Evolutionary conservation across 1,139 yeast species (phyloP), one percentile per base, ranked within the genome.

Genomic region (Zygoascus meyerae): DNA sequence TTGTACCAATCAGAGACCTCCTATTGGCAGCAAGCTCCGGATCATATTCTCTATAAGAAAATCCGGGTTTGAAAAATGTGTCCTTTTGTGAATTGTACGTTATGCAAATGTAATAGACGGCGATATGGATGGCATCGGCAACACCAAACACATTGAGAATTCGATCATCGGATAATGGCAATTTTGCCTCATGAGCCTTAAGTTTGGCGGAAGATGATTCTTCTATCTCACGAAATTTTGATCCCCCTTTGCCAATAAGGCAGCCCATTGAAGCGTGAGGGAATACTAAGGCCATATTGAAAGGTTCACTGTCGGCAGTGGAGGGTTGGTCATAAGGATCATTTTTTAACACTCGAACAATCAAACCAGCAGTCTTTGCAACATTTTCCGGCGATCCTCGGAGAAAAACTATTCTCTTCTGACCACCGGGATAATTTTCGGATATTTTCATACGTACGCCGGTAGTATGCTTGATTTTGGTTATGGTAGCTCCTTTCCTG

Each of bases 101-200:
- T 61, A 80, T 82, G 2, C 85, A 79, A 48, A 86, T 74, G 60
- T 83, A 83, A 62, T 81, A 85, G 1, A 83, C 72, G 6, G 96
- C 96, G 55, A 86, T 84, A 60, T 86, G 95, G 44, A 89, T 78
- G 2, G 95, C 90, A 66, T 85, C 95, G 3, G 90, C 89, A 9
- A 84, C 94, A 3, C 97, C 97, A 11, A 75, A 71, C 15, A 89
- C 75, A 29, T 81, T 74, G 46, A 89, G 68, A 5, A 85, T 72
- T 50, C 95, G 74, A 62, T 89, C 97, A 12, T 92, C 86, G 1
- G 95, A 84, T 52, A 76, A 76, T 1, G 95, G 89, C 54, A 89
- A 70, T 16, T 83, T 77, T 43, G 78, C 77, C 45, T 85, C 92
- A 16, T 86, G 86, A 1, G 95, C 95, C 54, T 77, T 78, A 49